These are phyloP conservation scores for Otatea glauca DNA, from an alignment of 176 grass and related monocot species.

Conservation along the genomic window DNA sequence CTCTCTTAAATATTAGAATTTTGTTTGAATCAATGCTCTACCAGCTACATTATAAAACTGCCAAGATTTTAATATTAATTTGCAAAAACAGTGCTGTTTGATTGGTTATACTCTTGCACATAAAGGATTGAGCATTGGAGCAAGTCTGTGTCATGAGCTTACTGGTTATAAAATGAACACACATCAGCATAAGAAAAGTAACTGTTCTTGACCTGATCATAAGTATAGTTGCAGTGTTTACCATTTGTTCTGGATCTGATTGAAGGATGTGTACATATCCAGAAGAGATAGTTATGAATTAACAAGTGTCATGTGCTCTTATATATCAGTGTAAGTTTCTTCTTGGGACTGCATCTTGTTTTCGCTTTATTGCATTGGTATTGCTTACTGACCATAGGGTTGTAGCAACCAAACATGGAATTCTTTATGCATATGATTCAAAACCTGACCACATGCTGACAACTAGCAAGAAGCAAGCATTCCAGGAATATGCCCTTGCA, in stretches of 20 bases:
- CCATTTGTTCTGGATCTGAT: neutral
- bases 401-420: slow-evolving; percentile 5
- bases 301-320: neutral
- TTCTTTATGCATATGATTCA: slow-evolving; percentile 15
- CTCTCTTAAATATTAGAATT: slow-evolving; percentile 27
- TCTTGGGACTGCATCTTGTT: slow-evolving; percentile 13
- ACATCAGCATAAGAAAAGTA: neutral
- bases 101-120: slow-evolving; percentile 8
- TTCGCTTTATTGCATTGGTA: neutral
- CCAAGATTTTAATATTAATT: slow-evolving; percentile 32
- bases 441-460: slow-evolving; percentile 16
- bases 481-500: slow-evolving; percentile 19
- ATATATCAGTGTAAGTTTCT: slow-evolving; percentile 12
- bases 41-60: slow-evolving; percentile 23
- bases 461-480: slow-evolving; percentile 28
- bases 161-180: slow-evolving; percentile 1
- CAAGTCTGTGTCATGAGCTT: slow-evolving; percentile 21
- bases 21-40: slow-evolving; percentile 45
- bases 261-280: neutral
- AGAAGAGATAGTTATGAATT: neutral
- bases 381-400: neutral
- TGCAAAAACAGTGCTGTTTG: neutral
- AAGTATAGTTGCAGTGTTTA: slow-evolving; percentile 19
- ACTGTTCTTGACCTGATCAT: slow-evolving; percentile 15
- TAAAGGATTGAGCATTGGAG: slow-evolving; percentile 30